Conservation (phyloP, 305 asterid genomes). For the Fraxinus sp. region DNA sequence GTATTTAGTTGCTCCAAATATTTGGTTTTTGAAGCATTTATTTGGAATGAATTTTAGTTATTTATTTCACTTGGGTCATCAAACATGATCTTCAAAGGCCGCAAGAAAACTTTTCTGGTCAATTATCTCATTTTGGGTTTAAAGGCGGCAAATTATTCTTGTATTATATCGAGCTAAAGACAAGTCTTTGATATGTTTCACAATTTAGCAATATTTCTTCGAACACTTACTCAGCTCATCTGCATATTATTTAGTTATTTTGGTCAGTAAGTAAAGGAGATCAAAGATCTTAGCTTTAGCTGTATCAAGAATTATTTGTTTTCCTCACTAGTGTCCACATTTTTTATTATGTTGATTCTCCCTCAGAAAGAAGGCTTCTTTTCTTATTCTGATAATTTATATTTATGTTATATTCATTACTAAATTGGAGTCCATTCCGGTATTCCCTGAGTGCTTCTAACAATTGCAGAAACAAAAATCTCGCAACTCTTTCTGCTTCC, state of each 20-base stretch:
- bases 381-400: background rate
- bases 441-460: conserved; percentile 6
- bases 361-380: background rate
- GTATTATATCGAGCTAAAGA: background rate
- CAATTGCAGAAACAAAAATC: conserved; percentile 2
- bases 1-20: background rate
- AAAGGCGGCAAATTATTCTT: background rate
- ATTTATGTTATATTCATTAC: background rate
- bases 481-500: conserved; percentile 9
- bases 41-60: background rate
- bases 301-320: background rate
- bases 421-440: conserved; percentile 4
- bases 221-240: background rate
- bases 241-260: background rate
- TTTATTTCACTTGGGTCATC: background rate
- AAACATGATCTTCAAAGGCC: background rate
- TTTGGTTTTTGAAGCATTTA: background rate
- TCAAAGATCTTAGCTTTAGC: background rate
- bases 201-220: background rate
- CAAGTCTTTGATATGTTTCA: background rate
- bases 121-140: background rate
- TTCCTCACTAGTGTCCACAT: background rate
- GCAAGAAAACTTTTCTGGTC: background rate
- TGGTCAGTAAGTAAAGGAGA: background rate
- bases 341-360: background rate